These are phyloP conservation scores for Arachnomyces sp. DNA, from an alignment of 2,329 filamentous ascomycete species.

Conservation along the genomic window DNA sequence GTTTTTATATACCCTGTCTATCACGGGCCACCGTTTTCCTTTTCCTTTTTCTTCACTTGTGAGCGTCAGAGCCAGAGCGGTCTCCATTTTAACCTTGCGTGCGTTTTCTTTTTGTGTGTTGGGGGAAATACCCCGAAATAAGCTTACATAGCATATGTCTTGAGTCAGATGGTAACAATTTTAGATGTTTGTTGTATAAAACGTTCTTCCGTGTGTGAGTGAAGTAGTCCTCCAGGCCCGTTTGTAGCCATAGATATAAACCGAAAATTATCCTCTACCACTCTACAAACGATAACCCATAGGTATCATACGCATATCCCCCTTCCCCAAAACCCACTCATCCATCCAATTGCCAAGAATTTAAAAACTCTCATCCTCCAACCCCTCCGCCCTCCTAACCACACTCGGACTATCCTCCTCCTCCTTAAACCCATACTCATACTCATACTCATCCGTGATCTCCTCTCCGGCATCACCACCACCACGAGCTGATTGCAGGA, in stretches of 20 bases:
- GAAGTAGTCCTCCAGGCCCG: no score
- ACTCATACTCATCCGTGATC: slow-evolving; percentile 20
- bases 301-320: no score
- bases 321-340: no score
- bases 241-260: no score
- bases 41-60: slow-evolving; percentile 4
- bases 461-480: slow-evolving; percentile 21
- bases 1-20: not conserved
- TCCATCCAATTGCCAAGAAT: no score
- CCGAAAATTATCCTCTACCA: no score
- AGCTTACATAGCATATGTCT: not conserved
- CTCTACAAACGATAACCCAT: no score
- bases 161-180: not conserved
- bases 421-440: slow-evolving; percentile 14
- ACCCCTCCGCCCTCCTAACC: slow-evolving; percentile 31
- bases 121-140: no score
- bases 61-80: no score
- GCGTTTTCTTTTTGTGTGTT: slow-evolving; percentile 1
- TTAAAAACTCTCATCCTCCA: slow-evolving; percentile 44
- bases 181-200: not conserved
- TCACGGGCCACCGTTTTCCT: not conserved
- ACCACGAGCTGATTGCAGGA: slow-evolving; percentile 39
- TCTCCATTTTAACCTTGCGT: no score
- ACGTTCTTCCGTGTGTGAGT: no score
- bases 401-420: slow-evolving; percentile 39